Percentiles rank a stretch among this genome's conserved stretches.
These are phyloP conservation scores for Gossypium arboreum DNA, from an alignment of 345 rosid species.

Conservation along the genomic window DNA sequence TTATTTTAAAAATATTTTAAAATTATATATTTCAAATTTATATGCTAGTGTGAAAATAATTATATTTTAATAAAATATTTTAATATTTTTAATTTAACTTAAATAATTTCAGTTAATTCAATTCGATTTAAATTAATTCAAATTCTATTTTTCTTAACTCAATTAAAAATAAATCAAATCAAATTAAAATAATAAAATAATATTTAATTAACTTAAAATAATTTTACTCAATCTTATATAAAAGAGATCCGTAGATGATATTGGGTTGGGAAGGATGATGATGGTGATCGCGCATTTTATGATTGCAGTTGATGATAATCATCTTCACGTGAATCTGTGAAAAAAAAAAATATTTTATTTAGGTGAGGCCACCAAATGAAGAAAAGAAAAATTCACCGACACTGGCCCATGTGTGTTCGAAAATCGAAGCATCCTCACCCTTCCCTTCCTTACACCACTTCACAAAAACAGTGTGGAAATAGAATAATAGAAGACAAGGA, in stretches of 20 bases:
- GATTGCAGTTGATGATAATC: not conserved
- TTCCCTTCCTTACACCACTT: not conserved
- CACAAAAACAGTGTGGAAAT: not conserved
- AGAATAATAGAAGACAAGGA: not conserved
- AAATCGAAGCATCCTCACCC: constrained; percentile 6
- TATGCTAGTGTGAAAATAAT: no score
- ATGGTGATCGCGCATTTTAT: not conserved
- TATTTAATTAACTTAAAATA: no score
- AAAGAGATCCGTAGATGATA: not conserved
- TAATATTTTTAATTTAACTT: no score
- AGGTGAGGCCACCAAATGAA: not conserved
- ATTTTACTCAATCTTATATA: not conserved
- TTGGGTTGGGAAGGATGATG: not conserved
- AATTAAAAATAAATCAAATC: not conserved
- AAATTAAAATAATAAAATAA: not conserved
- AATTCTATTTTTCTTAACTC: rapidly evolving
- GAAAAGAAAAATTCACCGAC: constrained; percentile 19
- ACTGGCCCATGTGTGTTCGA: constrained; percentile 13
- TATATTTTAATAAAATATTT: no score
- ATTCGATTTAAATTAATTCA: rapidly evolving
- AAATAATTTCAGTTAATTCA: rapidly evolving
- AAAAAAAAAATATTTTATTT: not conserved
- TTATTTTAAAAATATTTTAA: no score
- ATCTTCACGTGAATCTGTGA: not conserved
- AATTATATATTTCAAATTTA: no score